Evolutionary conservation across 768 basidiomycete genomes (phyloP).

Genomic region (Amylocystis lapponica): DNA sequence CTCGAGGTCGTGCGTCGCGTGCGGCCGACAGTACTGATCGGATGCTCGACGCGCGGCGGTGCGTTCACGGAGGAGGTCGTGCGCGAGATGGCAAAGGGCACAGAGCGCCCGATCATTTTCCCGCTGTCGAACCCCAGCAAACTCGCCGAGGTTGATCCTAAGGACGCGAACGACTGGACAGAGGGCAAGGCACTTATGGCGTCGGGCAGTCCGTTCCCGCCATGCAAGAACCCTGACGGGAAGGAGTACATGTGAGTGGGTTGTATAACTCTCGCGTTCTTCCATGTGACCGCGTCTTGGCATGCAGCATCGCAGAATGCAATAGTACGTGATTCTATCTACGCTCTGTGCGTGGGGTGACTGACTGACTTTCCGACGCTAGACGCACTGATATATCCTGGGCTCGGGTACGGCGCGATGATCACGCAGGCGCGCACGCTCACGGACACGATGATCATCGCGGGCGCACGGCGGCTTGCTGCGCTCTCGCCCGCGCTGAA

Average conservation of each 20-base stretch:
- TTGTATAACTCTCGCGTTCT: neutral
- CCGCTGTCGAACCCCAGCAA: constrained; percentile 79
- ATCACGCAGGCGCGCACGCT: constrained; percentile 56
- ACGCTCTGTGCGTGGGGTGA: no score
- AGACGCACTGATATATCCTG: constrained; percentile 82
- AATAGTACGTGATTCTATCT: constrained; percentile 57
- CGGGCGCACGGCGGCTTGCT: constrained; percentile 70
- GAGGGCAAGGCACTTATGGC: constrained; percentile 74
- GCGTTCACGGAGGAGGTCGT: constrained; percentile 76
- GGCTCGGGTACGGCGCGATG: constrained; percentile 78
- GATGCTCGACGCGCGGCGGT: constrained; percentile 72
- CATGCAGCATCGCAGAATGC: constrained; percentile 61
- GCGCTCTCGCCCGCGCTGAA: constrained; percentile 68
- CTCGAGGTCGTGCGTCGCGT: constrained; percentile 66
- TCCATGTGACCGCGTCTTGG: neutral
- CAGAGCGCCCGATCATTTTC: constrained; percentile 76
- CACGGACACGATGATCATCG: constrained; percentile 86
- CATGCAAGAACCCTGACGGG: constrained; percentile 59
- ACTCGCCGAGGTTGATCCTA: constrained; percentile 70
- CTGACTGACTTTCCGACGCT: neutral
- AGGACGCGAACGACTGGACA: constrained; percentile 73
- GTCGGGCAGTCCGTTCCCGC: constrained; percentile 80
- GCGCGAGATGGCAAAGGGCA: constrained; percentile 58
- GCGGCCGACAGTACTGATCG: constrained; percentile 80
- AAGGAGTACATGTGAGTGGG: constrained; percentile 58